Conservation (phyloP, 306 rosid species). For the Lathyrus oleraceus region DNA sequence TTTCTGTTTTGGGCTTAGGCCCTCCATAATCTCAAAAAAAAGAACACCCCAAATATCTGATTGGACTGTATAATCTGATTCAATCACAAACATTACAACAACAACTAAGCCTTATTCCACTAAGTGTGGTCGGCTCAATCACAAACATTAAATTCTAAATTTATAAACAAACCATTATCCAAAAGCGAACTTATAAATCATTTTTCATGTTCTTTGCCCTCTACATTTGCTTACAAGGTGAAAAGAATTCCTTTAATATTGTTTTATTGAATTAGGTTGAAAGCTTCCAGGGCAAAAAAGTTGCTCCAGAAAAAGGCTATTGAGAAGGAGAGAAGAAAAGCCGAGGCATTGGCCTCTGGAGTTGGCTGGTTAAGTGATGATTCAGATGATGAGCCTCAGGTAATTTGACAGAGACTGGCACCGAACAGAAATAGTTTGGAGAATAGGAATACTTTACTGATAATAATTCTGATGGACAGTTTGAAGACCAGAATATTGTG, state of each 20-base stretch:
- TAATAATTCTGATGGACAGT: no score
- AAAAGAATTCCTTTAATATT: slow-evolving; percentile 2
- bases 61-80: not conserved
- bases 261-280: slow-evolving; percentile 53
- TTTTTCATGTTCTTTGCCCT: slow-evolving; percentile 16
- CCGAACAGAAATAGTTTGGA: no score
- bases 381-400: slow-evolving; percentile 72
- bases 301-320: slow-evolving; percentile 67
- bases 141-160: not conserved
- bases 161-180: not conserved
- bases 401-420: slow-evolving; percentile 10
- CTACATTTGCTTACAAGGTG: not conserved
- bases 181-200: not conserved
- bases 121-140: no score
- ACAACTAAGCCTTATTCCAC: no score
- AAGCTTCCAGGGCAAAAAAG: slow-evolving; percentile 77
- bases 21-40: no score
- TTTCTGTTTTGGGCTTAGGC: no score
- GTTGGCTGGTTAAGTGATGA: slow-evolving; percentile 68
- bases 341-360: slow-evolving; percentile 78
- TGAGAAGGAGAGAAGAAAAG: slow-evolving; percentile 65
- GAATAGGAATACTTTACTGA: no score
- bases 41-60: not conserved
- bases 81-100: not conserved
- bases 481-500: no score